Base-by-base conservation (phyloP, 2,329 filamentous ascomycete species). In the Fusarium papillatum region DNA sequence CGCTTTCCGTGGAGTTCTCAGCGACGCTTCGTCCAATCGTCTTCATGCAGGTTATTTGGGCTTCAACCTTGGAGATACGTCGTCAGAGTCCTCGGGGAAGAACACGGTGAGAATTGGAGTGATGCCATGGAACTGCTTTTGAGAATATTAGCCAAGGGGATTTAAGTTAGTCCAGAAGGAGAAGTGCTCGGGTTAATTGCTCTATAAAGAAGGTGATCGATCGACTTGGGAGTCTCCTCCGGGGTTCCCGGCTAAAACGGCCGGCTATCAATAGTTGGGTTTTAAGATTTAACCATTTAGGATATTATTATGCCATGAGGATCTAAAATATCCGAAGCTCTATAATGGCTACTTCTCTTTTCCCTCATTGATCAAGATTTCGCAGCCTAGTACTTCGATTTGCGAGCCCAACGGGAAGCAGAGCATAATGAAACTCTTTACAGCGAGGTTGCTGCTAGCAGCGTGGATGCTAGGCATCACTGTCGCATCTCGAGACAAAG, bases 381-480 rank as follows among this genome's bases (percentile, higher is more conserved):
- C 19, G 5, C 55, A 31, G 17, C 48, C 13, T 59, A 13, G 31
- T 22, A 10, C 22, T 59, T 34, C 14, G 26, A 31, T 53, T 53
- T 38, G 31, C 13, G 14, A 38, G n/a, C n/a, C 26, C 16, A 53
- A 53, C 9, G 9, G 10, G 26, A 53, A 53, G 55, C 11, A 19
- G 8, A 39, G 10, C 5, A 63, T 63, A 8, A 31, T 22, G 39
- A 63, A 26, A 22, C 3, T 34, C 16, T 31, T 48, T 19, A 10
- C 17, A 4, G 16, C 29, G 26, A 46, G 14, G 60, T 11, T 48
- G 7, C 50, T 75, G 7, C 8, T 75, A 14, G 39, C 65, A 41
- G 73, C 65, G 7, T 70, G 62, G 11, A 29, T 75, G 59, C 57
- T 50, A 31, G 46, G 66, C 3, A 43, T 64, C 7, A 22, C 26